phyloP scores from a whole-genome alignment of 2,329 filamentous ascomycete species.

The Ophioceras dolichostomum region DNA sequence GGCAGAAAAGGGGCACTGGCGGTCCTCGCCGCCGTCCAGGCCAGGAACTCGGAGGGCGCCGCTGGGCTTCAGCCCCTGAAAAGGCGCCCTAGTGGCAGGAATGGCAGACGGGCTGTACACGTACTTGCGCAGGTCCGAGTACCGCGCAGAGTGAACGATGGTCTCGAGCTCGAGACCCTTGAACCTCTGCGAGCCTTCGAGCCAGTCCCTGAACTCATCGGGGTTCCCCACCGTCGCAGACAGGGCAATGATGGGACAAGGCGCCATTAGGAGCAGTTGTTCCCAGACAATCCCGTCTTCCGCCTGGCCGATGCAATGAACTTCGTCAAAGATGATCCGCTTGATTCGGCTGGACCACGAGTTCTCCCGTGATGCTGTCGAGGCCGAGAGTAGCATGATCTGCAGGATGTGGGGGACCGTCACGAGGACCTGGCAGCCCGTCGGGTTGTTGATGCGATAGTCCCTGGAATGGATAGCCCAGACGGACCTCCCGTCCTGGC shows the following conservation, averaged over 20 bases:
- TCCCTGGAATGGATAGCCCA: constrained; percentile 73
- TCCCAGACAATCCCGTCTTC: constrained; percentile 72
- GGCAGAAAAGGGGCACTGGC: constrained; percentile 37
- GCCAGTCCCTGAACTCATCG: constrained; percentile 56
- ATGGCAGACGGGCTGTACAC: constrained; percentile 39
- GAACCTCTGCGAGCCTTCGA: constrained; percentile 48
- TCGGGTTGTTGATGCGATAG: constrained; percentile 61
- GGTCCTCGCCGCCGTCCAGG: constrained; percentile 29
- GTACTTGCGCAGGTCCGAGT: constrained; percentile 70
- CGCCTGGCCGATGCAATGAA: constrained; percentile 67
- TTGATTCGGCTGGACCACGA: constrained; percentile 56
- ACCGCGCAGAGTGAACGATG: constrained; percentile 56
- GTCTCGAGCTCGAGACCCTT: constrained; percentile 54
- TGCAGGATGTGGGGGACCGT: constrained; percentile 70
- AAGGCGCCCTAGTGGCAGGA: constrained; percentile 20
- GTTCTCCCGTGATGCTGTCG: constrained; percentile 36
- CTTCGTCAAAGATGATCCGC: constrained; percentile 72
- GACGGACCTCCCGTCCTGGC: constrained; percentile 50
- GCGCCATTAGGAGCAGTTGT: constrained; percentile 59
- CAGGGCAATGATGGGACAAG: constrained; percentile 67
- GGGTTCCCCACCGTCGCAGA: constrained; percentile 74
- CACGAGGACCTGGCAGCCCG: constrained; percentile 61
- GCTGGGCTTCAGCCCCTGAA: constrained; percentile 39
- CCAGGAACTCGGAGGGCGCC: constrained; percentile 27
- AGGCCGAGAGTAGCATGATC: constrained; percentile 58